phyloP scores from a whole-genome alignment of 768 basidiomycete genomes.

The Auriscalpium vulgare region DNA sequence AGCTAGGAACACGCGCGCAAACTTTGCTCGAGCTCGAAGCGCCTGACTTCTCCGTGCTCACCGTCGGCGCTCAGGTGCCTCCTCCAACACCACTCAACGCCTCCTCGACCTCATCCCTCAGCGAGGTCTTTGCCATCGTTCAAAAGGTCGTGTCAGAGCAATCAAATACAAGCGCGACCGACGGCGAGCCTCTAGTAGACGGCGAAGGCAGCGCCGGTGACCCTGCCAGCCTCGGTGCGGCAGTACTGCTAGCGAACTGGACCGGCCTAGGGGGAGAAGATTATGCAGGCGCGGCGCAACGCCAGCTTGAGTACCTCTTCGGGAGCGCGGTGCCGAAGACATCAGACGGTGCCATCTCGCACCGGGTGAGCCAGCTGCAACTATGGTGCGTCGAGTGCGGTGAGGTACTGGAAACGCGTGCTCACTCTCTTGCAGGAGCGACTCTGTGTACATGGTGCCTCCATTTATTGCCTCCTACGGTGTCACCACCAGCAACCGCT shows the following conservation, averaged over 20 bases:
- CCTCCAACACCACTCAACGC: constrained; percentile 17
- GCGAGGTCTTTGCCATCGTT: constrained; percentile 52
- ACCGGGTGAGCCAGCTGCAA: constrained; percentile 60
- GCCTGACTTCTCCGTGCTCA: constrained; percentile 38
- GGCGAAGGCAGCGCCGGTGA: constrained; percentile 64
- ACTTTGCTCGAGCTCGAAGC: constrained; percentile 43
- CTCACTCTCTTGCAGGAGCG: constrained; percentile 42
- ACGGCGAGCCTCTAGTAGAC: constrained; percentile 50
- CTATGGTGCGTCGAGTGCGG: constrained; percentile 44
- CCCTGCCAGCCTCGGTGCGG: constrained; percentile 70
- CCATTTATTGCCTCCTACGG: constrained; percentile 87
- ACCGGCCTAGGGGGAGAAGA: constrained; percentile 40
- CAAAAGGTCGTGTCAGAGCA: constrained; percentile 38
- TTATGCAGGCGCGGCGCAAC: constrained; percentile 54
- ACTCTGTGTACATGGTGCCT: constrained; percentile 80
- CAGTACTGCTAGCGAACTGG: constrained; percentile 58
- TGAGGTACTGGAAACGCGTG: not conserved
- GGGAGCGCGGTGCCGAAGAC: constrained; percentile 47
- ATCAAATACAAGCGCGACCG: constrained; percentile 34
- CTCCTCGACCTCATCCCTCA: constrained; percentile 27
- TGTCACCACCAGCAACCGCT: constrained; percentile 45
- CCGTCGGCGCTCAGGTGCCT: constrained; percentile 20
- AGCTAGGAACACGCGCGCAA: constrained; percentile 42
- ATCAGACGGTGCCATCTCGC: constrained; percentile 73
- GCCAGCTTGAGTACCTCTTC: constrained; percentile 60